Conservation (phyloP, 768 basidiomycete genomes). For the Hydnomerulius pinastri region DNA sequence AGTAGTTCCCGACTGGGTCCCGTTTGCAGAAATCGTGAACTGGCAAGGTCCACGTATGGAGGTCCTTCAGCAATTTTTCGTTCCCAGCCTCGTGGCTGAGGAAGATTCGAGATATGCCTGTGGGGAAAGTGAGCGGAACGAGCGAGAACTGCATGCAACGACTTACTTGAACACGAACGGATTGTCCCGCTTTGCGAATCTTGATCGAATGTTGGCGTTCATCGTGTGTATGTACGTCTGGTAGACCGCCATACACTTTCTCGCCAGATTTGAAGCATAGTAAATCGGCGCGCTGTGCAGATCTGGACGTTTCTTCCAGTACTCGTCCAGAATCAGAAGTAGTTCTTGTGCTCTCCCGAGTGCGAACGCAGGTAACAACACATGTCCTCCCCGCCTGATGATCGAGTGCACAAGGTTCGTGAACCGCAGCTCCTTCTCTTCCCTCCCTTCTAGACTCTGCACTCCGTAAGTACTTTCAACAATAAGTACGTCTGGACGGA, state of each 20-base stretch:
- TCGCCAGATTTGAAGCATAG: conserved; percentile 92
- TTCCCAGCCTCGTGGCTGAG: conserved; percentile 86
- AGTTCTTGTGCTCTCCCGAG: conserved; percentile 96
- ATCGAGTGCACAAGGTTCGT: conserved; percentile 89
- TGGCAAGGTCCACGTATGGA: conserved; percentile 95
- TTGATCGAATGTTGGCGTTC: conserved; percentile 90
- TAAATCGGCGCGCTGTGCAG: conserved; percentile 95
- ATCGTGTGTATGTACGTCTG: conserved; percentile 99
- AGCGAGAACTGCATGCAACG: not conserved
- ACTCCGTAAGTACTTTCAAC: conserved; percentile 98
- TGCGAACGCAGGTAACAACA: conserved; percentile 91
- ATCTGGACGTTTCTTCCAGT: conserved; percentile 96
- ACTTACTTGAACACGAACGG: conserved; percentile 97
- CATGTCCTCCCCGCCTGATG: conserved; percentile 90
- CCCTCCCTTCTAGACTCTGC: conserved; percentile 85
- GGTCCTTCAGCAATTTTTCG: conserved; percentile 93
- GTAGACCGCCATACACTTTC: conserved; percentile 98
- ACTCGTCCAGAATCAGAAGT: conserved; percentile 93
- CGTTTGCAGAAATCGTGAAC: conserved; percentile 90
- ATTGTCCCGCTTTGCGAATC: conserved; percentile 93
- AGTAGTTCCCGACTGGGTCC: conserved; percentile 93
- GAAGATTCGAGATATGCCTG: conserved; percentile 85
- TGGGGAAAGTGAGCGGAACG: not conserved
- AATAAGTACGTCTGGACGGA: conserved; percentile 97
- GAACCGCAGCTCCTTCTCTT: conserved; percentile 93